These are phyloP conservation scores for Trametopsis cervina DNA, from an alignment of 768 basidiomycete species.

Conservation along the genomic window DNA sequence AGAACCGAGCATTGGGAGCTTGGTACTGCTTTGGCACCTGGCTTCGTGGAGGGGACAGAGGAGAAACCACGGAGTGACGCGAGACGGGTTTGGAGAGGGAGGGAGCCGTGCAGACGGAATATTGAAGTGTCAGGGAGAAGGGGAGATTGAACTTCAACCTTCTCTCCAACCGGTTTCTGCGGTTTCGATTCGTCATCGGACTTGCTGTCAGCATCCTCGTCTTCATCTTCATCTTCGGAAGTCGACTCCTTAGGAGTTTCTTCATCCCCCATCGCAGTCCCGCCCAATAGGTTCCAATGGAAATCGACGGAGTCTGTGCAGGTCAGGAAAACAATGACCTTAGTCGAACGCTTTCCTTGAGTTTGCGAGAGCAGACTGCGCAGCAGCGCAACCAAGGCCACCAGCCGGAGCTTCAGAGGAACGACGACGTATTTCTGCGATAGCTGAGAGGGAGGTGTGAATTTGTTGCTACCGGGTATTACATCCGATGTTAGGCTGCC, in stretches of 20 bases:
- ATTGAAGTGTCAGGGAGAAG: conserved; percentile 78
- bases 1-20: conserved; percentile 57
- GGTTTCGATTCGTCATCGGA: not conserved
- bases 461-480: conserved; percentile 40
- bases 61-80: conserved; percentile 83
- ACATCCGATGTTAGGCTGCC: conserved; percentile 16
- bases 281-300: conserved; percentile 81
- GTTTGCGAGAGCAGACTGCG: conserved; percentile 70
- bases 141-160: conserved; percentile 55
- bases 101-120: conserved; percentile 89
- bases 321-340: conserved; percentile 92
- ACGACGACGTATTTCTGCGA: conserved; percentile 85
- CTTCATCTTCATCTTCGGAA: conserved; percentile 17
- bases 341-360: conserved; percentile 44
- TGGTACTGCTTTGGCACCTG: conserved; percentile 20
- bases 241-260: conserved; percentile 14
- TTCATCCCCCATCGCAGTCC: conserved; percentile 55
- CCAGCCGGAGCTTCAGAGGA: conserved; percentile 91
- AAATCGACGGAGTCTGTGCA: conserved; percentile 98
- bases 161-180: conserved; percentile 22
- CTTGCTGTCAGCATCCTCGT: conserved; percentile 15
- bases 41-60: conserved; percentile 28
- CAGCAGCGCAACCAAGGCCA: conserved; percentile 80
- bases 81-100: conserved; percentile 74
- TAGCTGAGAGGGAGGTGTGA: conserved; percentile 92